Conservation (phyloP, 176 grass and related monocot species). For the Aegilops sharonensis region DNA sequence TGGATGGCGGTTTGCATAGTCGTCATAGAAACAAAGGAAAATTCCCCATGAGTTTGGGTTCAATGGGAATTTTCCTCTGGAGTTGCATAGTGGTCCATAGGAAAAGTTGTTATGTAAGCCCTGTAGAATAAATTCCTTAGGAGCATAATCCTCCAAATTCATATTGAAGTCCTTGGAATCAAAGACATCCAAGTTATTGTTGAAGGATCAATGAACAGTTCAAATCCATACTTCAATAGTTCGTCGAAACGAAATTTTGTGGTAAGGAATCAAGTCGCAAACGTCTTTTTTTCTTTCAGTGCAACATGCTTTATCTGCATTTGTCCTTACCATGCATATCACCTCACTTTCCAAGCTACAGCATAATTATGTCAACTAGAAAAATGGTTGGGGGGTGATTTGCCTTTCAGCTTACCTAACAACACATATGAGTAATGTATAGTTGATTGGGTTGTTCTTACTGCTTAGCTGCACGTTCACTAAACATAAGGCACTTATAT, state of each 20-base stretch:
- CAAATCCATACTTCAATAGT: slow-evolving; percentile 92
- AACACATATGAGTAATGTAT: neutral
- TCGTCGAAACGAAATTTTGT: slow-evolving; percentile 84
- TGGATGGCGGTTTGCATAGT: neutral
- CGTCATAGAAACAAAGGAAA: neutral
- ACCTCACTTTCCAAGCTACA: slow-evolving; percentile 4
- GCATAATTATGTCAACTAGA: slow-evolving; percentile 15
- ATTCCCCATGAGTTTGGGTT: neutral
- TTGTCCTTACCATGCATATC: neutral
- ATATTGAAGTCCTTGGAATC: neutral
- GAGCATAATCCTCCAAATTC: neutral
- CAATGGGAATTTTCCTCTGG: neutral
- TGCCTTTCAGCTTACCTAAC: neutral
- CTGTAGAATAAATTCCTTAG: neutral
- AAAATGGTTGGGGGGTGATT: neutral
- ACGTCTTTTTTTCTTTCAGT: neutral
- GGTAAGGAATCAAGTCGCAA: slow-evolving; percentile 52
- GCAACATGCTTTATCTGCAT: neutral
- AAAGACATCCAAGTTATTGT: slow-evolving; percentile 81
- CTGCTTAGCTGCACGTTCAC: neutral
- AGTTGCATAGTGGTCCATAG: neutral
- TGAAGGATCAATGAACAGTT: slow-evolving; percentile 91
- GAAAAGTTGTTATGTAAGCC: neutral
- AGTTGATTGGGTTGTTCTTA: neutral
- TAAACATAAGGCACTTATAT: neutral